phyloP scores from a whole-genome alignment of 495 filamentous ascomycete genomes.

The Clavariopsis aquatica region DNA sequence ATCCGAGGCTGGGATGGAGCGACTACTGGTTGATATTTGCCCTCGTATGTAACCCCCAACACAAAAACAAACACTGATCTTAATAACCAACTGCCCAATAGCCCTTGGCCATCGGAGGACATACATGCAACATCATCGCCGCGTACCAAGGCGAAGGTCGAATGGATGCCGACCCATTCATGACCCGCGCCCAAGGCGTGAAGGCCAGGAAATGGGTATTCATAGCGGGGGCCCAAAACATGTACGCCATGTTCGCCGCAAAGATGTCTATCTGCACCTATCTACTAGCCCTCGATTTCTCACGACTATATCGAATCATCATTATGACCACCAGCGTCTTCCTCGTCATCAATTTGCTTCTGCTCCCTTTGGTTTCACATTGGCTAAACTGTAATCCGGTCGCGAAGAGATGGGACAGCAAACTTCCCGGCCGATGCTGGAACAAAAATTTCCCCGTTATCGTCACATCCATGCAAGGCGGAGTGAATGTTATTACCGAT shows the following conservation, averaged over 20 bases:
- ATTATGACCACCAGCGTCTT: not conserved
- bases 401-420: not conserved
- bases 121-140: not conserved
- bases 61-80: not conserved
- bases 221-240: not conserved
- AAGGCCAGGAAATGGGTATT: not conserved
- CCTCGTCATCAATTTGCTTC: not conserved
- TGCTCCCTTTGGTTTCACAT: not conserved
- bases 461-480: conserved; percentile 3
- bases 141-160: conserved; percentile 1
- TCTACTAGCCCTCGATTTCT: conserved; percentile 5
- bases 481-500: not conserved
- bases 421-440: not conserved
- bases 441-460: not conserved
- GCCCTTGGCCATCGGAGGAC: not conserved
- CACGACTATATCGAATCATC: not conserved
- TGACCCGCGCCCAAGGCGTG: not conserved
- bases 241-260: conserved; percentile 11
- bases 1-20: conserved; percentile 7
- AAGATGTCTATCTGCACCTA: conserved; percentile 6
- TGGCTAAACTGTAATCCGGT: not conserved
- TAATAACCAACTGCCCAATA: not conserved
- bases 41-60: not conserved
- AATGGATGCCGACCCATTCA: conserved; percentile 1
- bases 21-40: conserved; percentile 7